These are phyloP conservation scores for Coffea humblotiana DNA, from an alignment of 305 asterid species.

Conservation along the genomic window DNA sequence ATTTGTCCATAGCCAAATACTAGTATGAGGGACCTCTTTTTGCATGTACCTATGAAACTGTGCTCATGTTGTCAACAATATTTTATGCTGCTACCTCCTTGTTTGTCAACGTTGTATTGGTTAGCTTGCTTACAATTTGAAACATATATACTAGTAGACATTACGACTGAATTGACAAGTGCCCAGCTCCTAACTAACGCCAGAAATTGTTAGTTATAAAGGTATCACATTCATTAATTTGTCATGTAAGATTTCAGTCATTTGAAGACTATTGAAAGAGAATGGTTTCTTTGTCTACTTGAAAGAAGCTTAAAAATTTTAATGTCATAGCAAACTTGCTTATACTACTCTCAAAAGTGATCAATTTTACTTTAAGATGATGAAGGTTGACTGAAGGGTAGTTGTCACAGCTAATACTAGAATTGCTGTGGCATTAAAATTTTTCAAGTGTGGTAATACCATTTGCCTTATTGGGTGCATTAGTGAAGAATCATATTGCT, in stretches of 20 bases:
- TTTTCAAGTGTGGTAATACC: too few relatives aligned
- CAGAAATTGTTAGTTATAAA: not conserved
- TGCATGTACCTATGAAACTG: not conserved
- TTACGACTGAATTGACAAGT: not conserved
- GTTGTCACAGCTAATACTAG: too few relatives aligned
- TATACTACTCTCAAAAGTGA: too few relatives aligned
- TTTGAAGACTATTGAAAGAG: not conserved
- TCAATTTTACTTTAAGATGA: too few relatives aligned
- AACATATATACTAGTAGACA: not conserved
- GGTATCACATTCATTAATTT: not conserved
- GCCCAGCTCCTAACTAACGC: not conserved
- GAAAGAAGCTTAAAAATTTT: not conserved
- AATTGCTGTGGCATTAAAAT: too few relatives aligned
- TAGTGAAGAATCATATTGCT: not conserved
- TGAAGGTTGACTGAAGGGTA: too few relatives aligned
- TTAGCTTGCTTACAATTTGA: not conserved
- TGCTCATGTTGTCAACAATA: slow-evolving; percentile 19
- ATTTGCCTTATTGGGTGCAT: not conserved
- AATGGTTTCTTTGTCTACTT: not conserved
- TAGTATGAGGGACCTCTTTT: not conserved
- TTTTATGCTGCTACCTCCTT: slow-evolving; percentile 10
- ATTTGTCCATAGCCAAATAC: slow-evolving; percentile 27
- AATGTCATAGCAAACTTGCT: too few relatives aligned
- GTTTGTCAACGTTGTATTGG: slow-evolving; percentile 14
- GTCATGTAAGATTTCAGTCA: not conserved